phyloP scores from a whole-genome alignment of 148 eudicot genomes.

The Chenopodium quinoa region DNA sequence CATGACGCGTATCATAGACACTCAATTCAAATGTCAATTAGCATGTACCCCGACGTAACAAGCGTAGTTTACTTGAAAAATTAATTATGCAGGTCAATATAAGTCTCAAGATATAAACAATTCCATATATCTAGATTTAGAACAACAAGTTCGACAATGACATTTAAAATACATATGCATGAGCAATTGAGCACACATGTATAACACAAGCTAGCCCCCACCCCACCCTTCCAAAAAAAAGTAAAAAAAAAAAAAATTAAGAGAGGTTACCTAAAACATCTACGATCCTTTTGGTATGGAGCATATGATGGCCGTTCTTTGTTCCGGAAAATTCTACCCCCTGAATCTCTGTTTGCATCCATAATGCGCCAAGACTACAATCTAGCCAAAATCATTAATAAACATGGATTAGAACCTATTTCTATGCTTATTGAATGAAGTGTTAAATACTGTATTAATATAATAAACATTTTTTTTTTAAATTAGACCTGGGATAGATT shows the following conservation, averaged over 20 bases:
- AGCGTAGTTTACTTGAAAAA: too few relatives aligned
- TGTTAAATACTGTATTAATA: too few relatives aligned
- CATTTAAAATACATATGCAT: neutral
- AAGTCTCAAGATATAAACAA: neutral
- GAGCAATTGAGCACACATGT: too few relatives aligned
- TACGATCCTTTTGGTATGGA: constrained; percentile 53
- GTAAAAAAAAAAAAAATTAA: neutral
- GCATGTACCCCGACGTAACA: neutral
- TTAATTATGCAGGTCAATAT: neutral
- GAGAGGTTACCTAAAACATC: constrained; percentile 29
- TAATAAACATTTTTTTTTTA: too few relatives aligned
- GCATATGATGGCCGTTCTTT: constrained; percentile 54
- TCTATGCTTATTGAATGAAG: neutral
- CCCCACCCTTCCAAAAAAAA: neutral
- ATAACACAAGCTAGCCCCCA: neutral
- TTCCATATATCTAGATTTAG: neutral
- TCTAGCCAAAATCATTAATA: constrained; percentile 1
- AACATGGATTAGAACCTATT: neutral
- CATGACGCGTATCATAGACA: neutral
- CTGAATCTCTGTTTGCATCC: constrained; percentile 33
- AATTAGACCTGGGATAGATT: too few relatives aligned
- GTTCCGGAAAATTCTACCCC: constrained; percentile 46
- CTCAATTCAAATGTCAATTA: neutral
- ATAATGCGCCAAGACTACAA: constrained; percentile 23
- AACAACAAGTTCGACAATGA: neutral